phyloP scores from a whole-genome alignment of 1,284 basidiomycete genomes.

The Leccinum subfulvum region DNA sequence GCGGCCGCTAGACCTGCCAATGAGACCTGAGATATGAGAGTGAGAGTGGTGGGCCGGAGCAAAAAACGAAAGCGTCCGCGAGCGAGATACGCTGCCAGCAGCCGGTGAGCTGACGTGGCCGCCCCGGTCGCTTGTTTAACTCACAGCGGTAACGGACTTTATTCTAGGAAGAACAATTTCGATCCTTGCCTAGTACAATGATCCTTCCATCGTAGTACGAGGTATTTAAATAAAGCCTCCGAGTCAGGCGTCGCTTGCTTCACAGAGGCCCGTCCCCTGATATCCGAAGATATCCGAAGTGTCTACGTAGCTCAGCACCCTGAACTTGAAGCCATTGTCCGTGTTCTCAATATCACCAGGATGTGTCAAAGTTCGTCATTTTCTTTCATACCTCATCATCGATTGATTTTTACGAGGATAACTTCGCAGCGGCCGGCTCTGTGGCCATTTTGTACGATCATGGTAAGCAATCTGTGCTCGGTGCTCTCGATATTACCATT shows the following conservation, averaged over 20 bases:
- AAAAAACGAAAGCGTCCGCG: too few relatives aligned
- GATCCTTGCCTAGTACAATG: not conserved
- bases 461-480: not conserved
- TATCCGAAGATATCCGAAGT: not conserved
- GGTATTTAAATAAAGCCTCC: not conserved
- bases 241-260: not conserved
- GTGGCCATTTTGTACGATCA: slow-evolving; percentile 12
- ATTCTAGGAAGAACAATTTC: too few relatives aligned
- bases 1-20: too few relatives aligned
- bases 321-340: not conserved
- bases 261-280: not conserved
- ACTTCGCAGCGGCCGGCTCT: not conserved
- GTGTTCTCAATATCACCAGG: not conserved
- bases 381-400: not conserved
- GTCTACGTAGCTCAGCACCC: not conserved
- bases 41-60: too few relatives aligned
- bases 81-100: too few relatives aligned
- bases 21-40: too few relatives aligned
- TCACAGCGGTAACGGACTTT: too few relatives aligned
- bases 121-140: too few relatives aligned
- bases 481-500: not conserved
- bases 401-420: not conserved
- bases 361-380: slow-evolving; percentile 1
- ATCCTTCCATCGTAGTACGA: not conserved
- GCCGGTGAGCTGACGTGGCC: too few relatives aligned